A percentile compares a stretch with the other conserved stretches of the same genome.
phyloP scores from a whole-genome alignment of 2,329 filamentous ascomycete species.

The Chaetomiaceae sp. region DNA sequence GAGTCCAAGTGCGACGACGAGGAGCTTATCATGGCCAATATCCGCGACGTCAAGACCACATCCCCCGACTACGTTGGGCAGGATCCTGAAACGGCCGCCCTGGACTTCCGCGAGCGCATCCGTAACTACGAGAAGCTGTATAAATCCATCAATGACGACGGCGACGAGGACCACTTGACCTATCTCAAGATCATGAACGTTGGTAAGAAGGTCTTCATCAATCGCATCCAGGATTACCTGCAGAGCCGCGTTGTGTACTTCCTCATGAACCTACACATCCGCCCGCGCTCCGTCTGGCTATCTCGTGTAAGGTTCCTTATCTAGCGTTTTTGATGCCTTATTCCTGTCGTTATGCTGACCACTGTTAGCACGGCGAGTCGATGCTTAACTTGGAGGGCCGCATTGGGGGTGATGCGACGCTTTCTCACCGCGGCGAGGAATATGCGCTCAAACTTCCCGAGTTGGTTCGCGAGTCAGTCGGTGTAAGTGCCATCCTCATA shows the following conservation, averaged over 20 bases:
- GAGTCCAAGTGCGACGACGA: slow-evolving; percentile 97
- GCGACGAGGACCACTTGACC: slow-evolving; percentile 78
- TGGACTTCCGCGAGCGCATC: slow-evolving; percentile 91
- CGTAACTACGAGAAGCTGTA: slow-evolving; percentile 97
- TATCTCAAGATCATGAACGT: slow-evolving; percentile 98
- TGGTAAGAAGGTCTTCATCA: slow-evolving; percentile 94
- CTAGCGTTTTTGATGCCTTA: too few relatives aligned
- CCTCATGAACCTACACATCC: slow-evolving; percentile 97
- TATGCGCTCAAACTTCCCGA: slow-evolving; percentile 83
- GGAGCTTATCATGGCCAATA: slow-evolving; percentile 95
- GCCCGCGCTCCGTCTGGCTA: slow-evolving; percentile 92
- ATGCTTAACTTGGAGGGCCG: slow-evolving; percentile 84
- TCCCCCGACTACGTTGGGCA: slow-evolving; percentile 92
- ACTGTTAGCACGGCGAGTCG: slow-evolving; percentile 81
- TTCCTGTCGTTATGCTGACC: not conserved
- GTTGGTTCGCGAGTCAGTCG: slow-evolving; percentile 78
- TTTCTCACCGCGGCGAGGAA: slow-evolving; percentile 80
- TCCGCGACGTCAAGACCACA: slow-evolving; percentile 93
- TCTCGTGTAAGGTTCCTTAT: slow-evolving; percentile 83
- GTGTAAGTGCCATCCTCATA: slow-evolving; percentile 51
- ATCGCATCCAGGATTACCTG: slow-evolving; percentile 92
- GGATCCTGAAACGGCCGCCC: slow-evolving; percentile 85
- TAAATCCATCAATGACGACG: slow-evolving; percentile 77
- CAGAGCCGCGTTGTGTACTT: slow-evolving; percentile 97
- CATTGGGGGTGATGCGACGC: slow-evolving; percentile 85